Base-by-base conservation (phyloP, 441 rosid species). In the Gossypium trilobum region DNA sequence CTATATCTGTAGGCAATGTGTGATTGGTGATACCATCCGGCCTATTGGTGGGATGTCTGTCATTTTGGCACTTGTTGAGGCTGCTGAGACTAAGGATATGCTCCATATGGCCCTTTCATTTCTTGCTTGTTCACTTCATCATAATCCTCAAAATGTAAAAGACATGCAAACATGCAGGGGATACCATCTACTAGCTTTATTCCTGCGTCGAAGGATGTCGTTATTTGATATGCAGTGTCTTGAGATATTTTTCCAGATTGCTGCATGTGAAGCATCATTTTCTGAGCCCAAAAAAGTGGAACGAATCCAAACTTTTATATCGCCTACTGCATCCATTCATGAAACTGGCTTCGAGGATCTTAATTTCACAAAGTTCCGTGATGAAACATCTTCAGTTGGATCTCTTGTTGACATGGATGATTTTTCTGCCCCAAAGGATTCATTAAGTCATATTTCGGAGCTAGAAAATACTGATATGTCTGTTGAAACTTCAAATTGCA, bases 211-310 rank as follows among this genome's bases (percentile, higher is more conserved):
- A 66, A 88, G 92, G 75, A 92, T 96, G 91, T 80, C 90, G 27
- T 82, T 96, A 39, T 88, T 96, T 86, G 99, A 96, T 80, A 94
- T 94, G 99, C 98, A 92, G 85, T 87, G 87, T 76, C 93, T 96
- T 74, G 99, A 92, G 85, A 86, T 92, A 57, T 96, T 96, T 84
- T 96, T 96, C 76, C 97, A 90, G 79, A 91, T 94, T 82, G 98
- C 99, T 79, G 99, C 99, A 71, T 96, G 99, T 56, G 94, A 96
- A 87, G 99, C 99, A 78, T 94, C 96, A 73, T 94, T 94, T 86
- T 90, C 92, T 74, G 95, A 93, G 78, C 97, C 98, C 68, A 96
- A 87, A 85, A 96, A 87, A 81, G 71, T 86, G 83, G 86, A 80
- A 79, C 83, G 68, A 61, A 73, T 71, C 39, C 91, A 75, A 55